phyloP scores from a whole-genome alignment of 1,284 basidiomycete genomes.

The Peniophora sp. region DNA sequence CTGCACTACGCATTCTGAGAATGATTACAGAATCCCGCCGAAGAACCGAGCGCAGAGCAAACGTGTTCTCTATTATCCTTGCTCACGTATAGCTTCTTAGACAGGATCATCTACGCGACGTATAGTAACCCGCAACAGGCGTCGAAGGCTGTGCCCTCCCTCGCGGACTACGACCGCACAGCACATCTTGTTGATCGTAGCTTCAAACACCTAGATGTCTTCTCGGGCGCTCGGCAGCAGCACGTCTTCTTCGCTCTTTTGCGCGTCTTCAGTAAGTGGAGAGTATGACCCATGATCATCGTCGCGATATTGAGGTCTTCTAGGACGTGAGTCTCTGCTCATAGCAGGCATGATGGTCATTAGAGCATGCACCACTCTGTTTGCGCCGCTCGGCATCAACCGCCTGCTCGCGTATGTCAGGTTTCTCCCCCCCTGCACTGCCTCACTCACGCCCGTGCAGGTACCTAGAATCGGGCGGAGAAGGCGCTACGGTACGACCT shows the following conservation, averaged over 20 bases:
- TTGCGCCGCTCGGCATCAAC: constrained; percentile 36
- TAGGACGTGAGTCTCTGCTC: no score
- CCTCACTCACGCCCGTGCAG: constrained; percentile 9
- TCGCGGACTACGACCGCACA: constrained; percentile 28
- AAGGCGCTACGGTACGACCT: constrained; percentile 25
- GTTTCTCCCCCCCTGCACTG: constrained; percentile 1
- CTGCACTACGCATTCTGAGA: neutral
- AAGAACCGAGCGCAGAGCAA: constrained; percentile 53
- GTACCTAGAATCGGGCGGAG: constrained; percentile 34
- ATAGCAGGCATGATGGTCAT: no score
- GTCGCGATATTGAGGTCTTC: constrained; percentile 8
- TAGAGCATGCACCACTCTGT: constrained; percentile 13
- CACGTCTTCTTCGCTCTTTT: no score
- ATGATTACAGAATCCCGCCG: constrained; percentile 14
- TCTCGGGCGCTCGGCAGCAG: constrained; percentile 7
- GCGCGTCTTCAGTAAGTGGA: no score
- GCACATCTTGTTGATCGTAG: constrained; percentile 14
- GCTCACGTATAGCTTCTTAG: constrained; percentile 49
- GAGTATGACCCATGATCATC: constrained; percentile 5
- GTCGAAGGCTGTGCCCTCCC: constrained; percentile 37
- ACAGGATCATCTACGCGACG: constrained; percentile 20
- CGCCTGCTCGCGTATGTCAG: constrained; percentile 25
- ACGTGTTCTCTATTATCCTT: constrained; percentile 49
- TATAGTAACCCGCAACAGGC: constrained; percentile 22
- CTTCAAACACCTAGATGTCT: constrained; percentile 19